Evolutionary conservation across 148 eudicot genomes (phyloP).

Genomic region (Persicaria maculosa): DNA sequence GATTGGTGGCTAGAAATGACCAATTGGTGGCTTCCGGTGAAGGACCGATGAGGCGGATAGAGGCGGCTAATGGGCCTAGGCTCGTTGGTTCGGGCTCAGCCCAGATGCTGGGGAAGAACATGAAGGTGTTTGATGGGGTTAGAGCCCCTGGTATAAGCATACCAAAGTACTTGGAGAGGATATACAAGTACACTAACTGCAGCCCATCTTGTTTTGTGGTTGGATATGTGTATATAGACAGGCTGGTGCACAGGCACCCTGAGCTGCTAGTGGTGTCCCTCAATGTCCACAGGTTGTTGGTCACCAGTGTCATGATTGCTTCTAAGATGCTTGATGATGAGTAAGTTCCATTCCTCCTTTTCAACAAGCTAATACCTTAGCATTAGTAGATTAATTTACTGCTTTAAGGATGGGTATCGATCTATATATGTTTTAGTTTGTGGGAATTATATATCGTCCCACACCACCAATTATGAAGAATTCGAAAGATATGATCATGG

Average conservation of each 20-base stretch:
- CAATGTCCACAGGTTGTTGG: constrained; percentile 79
- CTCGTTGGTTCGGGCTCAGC: neutral
- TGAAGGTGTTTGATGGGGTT: constrained; percentile 72
- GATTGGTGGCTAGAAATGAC: constrained; percentile 67
- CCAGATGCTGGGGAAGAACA: constrained; percentile 29
- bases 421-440: no score
- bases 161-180: constrained; percentile 75
- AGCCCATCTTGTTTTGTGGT: constrained; percentile 94
- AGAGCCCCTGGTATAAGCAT: constrained; percentile 73
- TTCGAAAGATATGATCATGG: no score
- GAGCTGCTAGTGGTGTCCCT: constrained; percentile 59
- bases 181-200: constrained; percentile 76
- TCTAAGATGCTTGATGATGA: constrained; percentile 87
- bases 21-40: constrained; percentile 16
- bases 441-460: no score
- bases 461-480: no score
- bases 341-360: constrained; percentile 29
- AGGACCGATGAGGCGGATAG: neutral
- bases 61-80: constrained; percentile 7
- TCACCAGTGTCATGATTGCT: constrained; percentile 79
- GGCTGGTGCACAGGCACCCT: constrained; percentile 68
- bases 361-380: no score
- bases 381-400: no score
- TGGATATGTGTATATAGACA: constrained; percentile 74
- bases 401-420: no score